These are phyloP conservation scores for carrot (Daucus carota) DNA, from an alignment of 129 eudicot species.

Conservation along the genomic window DH1_v3.0 NC_030388.2:28861001-28861500, in stretches of 20 bases:
- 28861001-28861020: not conserved
- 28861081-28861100: too few species aligned
- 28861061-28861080: not conserved
- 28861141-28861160: constrained; percentile 93
- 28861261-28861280: too few species aligned
- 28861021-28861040: not conserved
- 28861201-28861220: constrained; percentile 98
- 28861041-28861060: not conserved
- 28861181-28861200: constrained; percentile 91
- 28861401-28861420: too few species aligned
- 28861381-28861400: too few species aligned
- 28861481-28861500: not conserved
- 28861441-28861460: too few species aligned
- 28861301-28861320: constrained; percentile 80
- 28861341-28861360: too few species aligned
- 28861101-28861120: not conserved
- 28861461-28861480: too few species aligned
- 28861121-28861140: constrained; percentile 46
- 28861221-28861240: constrained; percentile 13
- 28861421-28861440: too few species aligned
- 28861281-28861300: too few species aligned
- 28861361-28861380: too few species aligned
- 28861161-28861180: constrained; percentile 88
- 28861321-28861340: too few species aligned
- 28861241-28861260: constrained; percentile 29